These are phyloP conservation scores for Inga laurina DNA, from an alignment of 306 rosid species.

Conservation along the genomic window DNA sequence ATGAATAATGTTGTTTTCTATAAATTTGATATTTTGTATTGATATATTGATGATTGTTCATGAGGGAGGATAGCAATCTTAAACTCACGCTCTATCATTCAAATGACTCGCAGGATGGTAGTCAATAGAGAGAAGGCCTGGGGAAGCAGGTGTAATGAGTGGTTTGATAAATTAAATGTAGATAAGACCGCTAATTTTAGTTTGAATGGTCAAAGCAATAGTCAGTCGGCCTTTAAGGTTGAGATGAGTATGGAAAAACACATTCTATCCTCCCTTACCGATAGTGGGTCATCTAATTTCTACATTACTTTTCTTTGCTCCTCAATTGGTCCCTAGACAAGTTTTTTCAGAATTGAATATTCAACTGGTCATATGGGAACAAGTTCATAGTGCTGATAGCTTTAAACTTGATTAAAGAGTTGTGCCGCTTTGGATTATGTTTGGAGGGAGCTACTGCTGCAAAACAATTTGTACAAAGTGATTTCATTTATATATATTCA, in stretches of 20 bases:
- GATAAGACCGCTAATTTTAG: neutral
- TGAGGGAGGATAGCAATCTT: constrained; percentile 3
- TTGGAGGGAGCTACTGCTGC: constrained; percentile 15
- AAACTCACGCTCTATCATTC: neutral
- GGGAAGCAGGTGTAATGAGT: constrained; percentile 22
- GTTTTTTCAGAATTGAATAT: neutral
- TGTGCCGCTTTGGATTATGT: constrained; percentile 1
- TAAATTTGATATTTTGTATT: neutral
- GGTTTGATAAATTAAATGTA: constrained; percentile 28
- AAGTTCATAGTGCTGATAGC: constrained; percentile 2
- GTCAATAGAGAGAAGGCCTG: constrained; percentile 25
- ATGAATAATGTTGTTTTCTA: neutral
- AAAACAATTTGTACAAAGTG: neutral
- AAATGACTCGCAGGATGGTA: constrained; percentile 33
- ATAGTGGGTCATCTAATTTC: neutral
- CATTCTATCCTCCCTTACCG: neutral
- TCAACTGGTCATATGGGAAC: constrained; percentile 23
- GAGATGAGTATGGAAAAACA: neutral
- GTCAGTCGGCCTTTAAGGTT: neutral
- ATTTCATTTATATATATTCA: neutral
- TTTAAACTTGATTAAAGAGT: constrained; percentile 16
- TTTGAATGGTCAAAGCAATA: neutral
- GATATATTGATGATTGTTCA: neutral
- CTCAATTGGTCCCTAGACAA: neutral
- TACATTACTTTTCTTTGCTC: neutral